Conservation (phyloP, 306 rosid genomes). For the Cercis canadensis region DNA sequence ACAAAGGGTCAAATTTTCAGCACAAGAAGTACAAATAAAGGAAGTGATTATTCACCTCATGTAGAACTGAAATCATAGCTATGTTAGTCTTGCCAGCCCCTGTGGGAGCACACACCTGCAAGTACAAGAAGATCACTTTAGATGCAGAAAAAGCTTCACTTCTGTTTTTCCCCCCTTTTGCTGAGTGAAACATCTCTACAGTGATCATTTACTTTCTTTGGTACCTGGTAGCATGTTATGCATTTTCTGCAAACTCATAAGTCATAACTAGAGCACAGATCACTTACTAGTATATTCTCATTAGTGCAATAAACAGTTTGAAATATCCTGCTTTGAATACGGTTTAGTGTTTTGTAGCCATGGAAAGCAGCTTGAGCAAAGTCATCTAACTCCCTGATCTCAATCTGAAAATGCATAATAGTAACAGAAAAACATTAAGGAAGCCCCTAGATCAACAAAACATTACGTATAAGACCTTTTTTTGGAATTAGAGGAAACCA, state of each 20-base stretch:
- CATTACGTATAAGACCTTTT: constrained; percentile 20
- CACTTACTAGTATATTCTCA: constrained; percentile 90
- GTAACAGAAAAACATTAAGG: constrained; percentile 36
- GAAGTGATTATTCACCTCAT: constrained; percentile 68
- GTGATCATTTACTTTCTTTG: constrained; percentile 19
- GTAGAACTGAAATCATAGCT: constrained; percentile 95
- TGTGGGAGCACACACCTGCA: constrained; percentile 98
- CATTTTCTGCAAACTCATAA: not conserved
- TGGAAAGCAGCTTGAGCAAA: constrained; percentile 99
- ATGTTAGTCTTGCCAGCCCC: constrained; percentile 99
- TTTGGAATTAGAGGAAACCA: constrained; percentile 27
- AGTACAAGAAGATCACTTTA: constrained; percentile 37
- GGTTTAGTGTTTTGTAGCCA: constrained; percentile 87
- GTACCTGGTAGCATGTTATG: not conserved
- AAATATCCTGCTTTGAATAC: constrained; percentile 92
- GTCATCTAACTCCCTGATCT: constrained; percentile 85
- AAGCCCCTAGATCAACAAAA: constrained; percentile 23
- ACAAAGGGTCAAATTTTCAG: constrained; percentile 7
- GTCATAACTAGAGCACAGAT: constrained; percentile 24
- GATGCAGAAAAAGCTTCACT: constrained; percentile 31
- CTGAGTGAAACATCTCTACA: constrained; percentile 7
- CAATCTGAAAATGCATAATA: constrained; percentile 67
- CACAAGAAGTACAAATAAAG: constrained; percentile 22
- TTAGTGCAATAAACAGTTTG: constrained; percentile 86
- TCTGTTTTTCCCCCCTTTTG: not conserved